Conservation (phyloP, 306 rosid genomes). For the Castanea crenata region DNA sequence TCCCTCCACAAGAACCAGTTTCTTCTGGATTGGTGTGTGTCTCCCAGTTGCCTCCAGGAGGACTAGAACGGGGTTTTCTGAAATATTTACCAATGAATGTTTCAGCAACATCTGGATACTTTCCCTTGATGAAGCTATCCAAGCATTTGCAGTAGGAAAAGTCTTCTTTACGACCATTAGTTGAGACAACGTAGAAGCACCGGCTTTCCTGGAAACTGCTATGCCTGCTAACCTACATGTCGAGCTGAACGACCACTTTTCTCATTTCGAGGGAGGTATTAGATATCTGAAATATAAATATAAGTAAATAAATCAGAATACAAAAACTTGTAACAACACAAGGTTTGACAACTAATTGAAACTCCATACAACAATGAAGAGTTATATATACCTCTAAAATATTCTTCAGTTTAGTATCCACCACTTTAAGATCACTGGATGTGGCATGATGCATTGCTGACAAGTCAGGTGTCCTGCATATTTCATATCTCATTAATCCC, state of each 20-base stretch:
- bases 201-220: constrained; percentile 68
- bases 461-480: constrained; percentile 86
- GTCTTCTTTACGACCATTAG: constrained; percentile 70
- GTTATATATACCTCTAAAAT: constrained; percentile 60
- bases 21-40: constrained; percentile 12
- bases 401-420: constrained; percentile 66
- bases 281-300: constrained; percentile 49
- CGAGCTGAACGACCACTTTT: constrained; percentile 43
- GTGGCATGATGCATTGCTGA: constrained; percentile 86
- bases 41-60: constrained; percentile 26
- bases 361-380: too few species aligned
- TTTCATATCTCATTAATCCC: constrained; percentile 5
- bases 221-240: constrained; percentile 68
- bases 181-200: constrained; percentile 66
- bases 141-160: constrained; percentile 78
- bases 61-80: constrained; percentile 35
- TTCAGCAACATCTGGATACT: constrained; percentile 68
- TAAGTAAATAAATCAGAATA: background rate
- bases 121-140: constrained; percentile 48
- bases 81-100: constrained; percentile 62
- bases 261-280: constrained; percentile 60
- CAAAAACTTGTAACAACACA: background rate
- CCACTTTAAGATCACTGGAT: constrained; percentile 76
- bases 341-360: too few species aligned
- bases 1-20: constrained; percentile 15